Evolutionary conservation across 257 asterid species (phyloP).

Genomic region (Lycium ferocissimum): DNA sequence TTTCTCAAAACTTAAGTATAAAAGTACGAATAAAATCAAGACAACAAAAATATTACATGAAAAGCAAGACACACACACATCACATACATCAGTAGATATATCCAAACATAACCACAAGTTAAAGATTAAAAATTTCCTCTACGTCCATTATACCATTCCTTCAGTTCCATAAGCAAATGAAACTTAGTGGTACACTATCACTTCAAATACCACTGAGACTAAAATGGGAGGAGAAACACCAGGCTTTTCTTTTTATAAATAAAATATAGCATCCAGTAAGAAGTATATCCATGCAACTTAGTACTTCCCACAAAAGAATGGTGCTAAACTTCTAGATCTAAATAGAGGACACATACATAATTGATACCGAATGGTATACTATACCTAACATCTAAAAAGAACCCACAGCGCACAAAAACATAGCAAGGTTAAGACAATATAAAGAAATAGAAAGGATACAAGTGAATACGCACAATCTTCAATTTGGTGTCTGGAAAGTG

Average conservation of each 20-base stretch:
- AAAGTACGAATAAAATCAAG: background rate
- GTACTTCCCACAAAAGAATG: background rate
- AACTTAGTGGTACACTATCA: background rate
- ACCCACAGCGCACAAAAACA: background rate
- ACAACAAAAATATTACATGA: background rate
- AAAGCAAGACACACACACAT: constrained; percentile 1
- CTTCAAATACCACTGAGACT: background rate
- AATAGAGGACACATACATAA: background rate
- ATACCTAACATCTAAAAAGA: background rate
- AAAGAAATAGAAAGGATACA: constrained; percentile 28
- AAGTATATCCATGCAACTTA: background rate
- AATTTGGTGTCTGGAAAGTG: constrained; percentile 50
- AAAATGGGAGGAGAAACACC: constrained; percentile 2
- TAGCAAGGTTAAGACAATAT: constrained; percentile 23
- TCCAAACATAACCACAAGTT: background rate
- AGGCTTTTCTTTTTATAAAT: background rate
- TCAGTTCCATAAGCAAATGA: background rate
- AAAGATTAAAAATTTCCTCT: background rate
- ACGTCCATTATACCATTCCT: background rate
- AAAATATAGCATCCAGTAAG: background rate
- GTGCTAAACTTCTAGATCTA: constrained; percentile 15
- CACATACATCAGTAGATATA: background rate
- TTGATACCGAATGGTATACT: background rate
- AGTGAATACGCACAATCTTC: constrained; percentile 64
- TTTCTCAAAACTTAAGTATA: background rate